phyloP scores from a whole-genome alignment of 768 basidiomycete genomes.

The Phlebiopsis flavidoalba region DNA sequence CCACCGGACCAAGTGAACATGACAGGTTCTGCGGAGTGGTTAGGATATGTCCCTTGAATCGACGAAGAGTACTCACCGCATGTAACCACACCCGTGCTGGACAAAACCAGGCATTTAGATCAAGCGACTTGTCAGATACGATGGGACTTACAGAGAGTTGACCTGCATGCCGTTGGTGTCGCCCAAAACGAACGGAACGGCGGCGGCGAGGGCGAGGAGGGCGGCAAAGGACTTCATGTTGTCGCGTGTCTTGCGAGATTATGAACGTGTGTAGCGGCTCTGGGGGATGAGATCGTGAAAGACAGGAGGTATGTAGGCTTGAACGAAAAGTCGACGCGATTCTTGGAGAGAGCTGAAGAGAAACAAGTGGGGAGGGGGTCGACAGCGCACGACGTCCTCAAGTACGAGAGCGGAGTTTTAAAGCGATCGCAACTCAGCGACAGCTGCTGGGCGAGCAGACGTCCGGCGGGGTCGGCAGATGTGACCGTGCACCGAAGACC shows the following conservation, averaged over 20 bases:
- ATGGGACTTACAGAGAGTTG: slow-evolving; percentile 58
- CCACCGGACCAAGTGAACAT: slow-evolving; percentile 51
- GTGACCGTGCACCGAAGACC: background rate
- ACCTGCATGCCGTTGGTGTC: slow-evolving; percentile 35
- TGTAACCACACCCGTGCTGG: slow-evolving; percentile 35
- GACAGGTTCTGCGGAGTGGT: slow-evolving; percentile 46
- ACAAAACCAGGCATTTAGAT: background rate
- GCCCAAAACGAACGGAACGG: slow-evolving; percentile 32
- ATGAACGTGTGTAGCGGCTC: background rate
- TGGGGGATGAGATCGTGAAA: background rate
- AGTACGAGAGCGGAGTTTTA: background rate
- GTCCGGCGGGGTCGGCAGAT: background rate
- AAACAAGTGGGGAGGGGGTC: background rate
- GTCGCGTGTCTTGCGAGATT: background rate
- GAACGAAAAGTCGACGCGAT: background rate
- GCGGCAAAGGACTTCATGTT: slow-evolving; percentile 33
- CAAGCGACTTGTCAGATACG: background rate
- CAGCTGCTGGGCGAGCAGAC: background rate
- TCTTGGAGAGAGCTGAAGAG: background rate
- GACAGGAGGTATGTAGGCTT: background rate
- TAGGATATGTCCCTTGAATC: background rate
- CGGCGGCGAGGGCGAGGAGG: slow-evolving; percentile 24
- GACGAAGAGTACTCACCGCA: slow-evolving; percentile 41
- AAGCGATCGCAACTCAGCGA: background rate
- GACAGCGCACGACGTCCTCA: background rate